Evolutionary conservation across 768 basidiomycete genomes (phyloP), one percentile per base, ranked within the genome.

Genomic region (Omphalotus guepiniiformis): DNA sequence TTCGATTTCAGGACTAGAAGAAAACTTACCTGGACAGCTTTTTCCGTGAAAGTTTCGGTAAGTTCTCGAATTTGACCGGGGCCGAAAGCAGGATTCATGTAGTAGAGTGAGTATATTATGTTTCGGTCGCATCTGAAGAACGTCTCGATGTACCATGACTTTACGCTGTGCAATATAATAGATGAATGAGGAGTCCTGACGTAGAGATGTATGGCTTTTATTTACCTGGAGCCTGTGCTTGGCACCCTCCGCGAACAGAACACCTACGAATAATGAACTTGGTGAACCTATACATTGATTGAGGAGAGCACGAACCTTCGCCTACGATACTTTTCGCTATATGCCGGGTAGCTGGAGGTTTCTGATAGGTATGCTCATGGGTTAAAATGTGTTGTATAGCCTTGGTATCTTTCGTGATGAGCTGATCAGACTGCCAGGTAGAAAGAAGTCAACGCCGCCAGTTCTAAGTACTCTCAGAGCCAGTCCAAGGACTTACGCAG

Each of bases 1-100:
- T 9, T n/a, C 22, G 23, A 26, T 4, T 3, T 18, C 21, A 23
- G 35, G 32, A 21, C 15, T 26, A 37, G 48, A 25, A n/a, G 38
- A 9, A 35, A 12, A 35, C 50, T n/a, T 55, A 79, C 82, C 59
- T 76, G 63, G 0, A 73, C 53, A 0, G 83, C 64, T 58, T 83
- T 85, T 2, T 74, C 70, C 3, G 80, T 53, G 50, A 85, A 83
- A 11, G 79, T 76, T 12, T 69, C 69, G 0, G 80, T 80, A 11
- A 84, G 56, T 35, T 75, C 76, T 2, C 82, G 68, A 30, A 85
- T 72, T 53, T 83, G 82, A 1, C 72, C 62, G 2, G 72, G 69
- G 1, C 83, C 80, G 53, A 87, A 87, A 0, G 82, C 82, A 11
- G 83, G 83, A 52, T 85, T 85, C 83, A n/a, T 77, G 39, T 9